Percentiles rank a stretch among this genome's conserved stretches.
phyloP scores from a whole-genome alignment of 139 green algal species.

The Chlamydomonas sphaeroides region DNA sequence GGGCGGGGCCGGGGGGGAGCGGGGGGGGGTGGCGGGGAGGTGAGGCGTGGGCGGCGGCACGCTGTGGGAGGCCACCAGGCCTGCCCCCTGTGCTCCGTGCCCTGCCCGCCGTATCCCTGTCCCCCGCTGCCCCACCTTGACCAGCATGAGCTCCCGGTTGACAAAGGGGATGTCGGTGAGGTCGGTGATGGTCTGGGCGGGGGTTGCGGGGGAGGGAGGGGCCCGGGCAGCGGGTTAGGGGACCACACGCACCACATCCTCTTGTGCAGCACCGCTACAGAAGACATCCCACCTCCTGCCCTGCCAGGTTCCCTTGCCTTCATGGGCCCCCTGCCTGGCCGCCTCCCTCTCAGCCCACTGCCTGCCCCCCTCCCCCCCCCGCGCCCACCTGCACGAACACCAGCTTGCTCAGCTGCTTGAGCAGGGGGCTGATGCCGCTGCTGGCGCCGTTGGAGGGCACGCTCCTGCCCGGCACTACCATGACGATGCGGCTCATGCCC shows the following conservation, averaged over 20 bases:
- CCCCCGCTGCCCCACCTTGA: conserved; percentile 82
- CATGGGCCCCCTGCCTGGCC: too few relatives aligned
- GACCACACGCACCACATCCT: too few relatives aligned
- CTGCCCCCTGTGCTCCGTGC: too few relatives aligned
- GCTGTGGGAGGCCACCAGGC: too few relatives aligned
- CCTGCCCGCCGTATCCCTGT: neutral
- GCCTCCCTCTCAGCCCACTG: too few relatives aligned
- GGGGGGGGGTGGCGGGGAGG: neutral
- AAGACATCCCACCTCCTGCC: too few relatives aligned
- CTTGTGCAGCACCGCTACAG: too few relatives aligned
- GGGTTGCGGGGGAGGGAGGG: too few relatives aligned
- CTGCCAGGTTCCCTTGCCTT: too few relatives aligned
- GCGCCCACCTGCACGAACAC: conserved; percentile 71
- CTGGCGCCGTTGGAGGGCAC: neutral
- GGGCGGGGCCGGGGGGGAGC: neutral
- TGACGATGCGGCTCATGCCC: conserved; percentile 91
- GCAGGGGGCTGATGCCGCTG: conserved; percentile 81
- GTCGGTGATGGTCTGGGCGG: conserved; percentile 65
- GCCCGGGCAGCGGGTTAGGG: too few relatives aligned
- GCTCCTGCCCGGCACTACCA: conserved; percentile 89
- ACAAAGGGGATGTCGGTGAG: conserved; percentile 83
- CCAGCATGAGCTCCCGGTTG: conserved; percentile 93
- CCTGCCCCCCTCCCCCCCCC: too few relatives aligned
- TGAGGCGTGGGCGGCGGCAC: too few relatives aligned
- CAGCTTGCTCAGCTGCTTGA: conserved; percentile 95